Conservation (phyloP, 2,329 filamentous ascomycete genomes). For the Sporothrix pallida region DNA sequence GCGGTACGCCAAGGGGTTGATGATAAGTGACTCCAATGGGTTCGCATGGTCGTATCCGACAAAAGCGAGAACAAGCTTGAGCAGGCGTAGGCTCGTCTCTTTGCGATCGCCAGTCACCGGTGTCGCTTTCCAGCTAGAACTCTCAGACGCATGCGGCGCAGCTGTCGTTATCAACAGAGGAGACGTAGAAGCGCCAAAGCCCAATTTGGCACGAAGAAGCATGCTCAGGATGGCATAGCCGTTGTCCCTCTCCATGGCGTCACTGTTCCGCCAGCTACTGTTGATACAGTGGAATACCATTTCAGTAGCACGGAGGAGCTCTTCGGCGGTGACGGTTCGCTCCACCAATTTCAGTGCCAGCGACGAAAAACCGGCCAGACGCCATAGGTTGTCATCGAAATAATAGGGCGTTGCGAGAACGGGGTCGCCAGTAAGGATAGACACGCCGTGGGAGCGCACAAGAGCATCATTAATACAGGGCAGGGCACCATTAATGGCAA, state of each 20-base stretch:
- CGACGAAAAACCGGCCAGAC: slow-evolving; percentile 86
- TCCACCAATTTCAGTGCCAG: slow-evolving; percentile 85
- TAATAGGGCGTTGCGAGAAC: slow-evolving; percentile 81
- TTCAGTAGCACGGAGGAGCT: slow-evolving; percentile 77
- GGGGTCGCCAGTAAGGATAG: slow-evolving; percentile 80
- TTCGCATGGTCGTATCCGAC: slow-evolving; percentile 84
- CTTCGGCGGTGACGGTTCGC: slow-evolving; percentile 70
- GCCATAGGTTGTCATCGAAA: slow-evolving; percentile 91
- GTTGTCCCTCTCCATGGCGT: slow-evolving; percentile 95
- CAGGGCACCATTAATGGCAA: slow-evolving; percentile 87
- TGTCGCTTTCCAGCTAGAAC: slow-evolving; percentile 44
- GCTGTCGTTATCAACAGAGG: slow-evolving; percentile 33
- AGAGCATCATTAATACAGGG: slow-evolving; percentile 88
- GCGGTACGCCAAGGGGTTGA: slow-evolving; percentile 93
- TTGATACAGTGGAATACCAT: slow-evolving; percentile 85
- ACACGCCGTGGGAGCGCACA: slow-evolving; percentile 78
- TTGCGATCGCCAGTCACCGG: slow-evolving; percentile 58
- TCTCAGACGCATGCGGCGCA: neutral
- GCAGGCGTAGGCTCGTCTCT: slow-evolving; percentile 64
- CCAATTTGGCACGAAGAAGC: slow-evolving; percentile 82
- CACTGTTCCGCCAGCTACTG: slow-evolving; percentile 95
- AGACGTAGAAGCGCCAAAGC: slow-evolving; percentile 50
- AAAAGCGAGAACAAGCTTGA: slow-evolving; percentile 81
- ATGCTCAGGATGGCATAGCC: slow-evolving; percentile 88
- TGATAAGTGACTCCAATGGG: slow-evolving; percentile 87